Percentiles rank a stretch among this genome's conserved stretches.
Evolutionary conservation across 2,329 filamentous ascomycete species (phyloP).

Genomic region (Trichoderma sp.): DNA sequence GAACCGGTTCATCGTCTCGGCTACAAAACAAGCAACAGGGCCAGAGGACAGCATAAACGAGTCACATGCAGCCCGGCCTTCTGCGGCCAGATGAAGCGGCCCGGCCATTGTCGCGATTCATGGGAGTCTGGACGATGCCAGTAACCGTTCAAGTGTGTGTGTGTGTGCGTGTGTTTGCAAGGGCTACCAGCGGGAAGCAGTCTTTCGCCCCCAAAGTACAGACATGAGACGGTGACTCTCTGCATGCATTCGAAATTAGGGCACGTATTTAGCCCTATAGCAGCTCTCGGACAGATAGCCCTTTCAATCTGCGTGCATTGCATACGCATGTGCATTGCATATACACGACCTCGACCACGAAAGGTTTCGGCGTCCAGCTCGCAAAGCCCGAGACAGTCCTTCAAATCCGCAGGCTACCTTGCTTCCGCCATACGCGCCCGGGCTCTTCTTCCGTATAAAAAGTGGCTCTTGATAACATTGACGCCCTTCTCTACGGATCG

Average conservation of each 20-base stretch:
- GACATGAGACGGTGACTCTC: not conserved
- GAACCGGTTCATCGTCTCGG: not conserved
- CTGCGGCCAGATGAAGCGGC: constrained; percentile 9
- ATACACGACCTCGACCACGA: not conserved
- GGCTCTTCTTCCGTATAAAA: not conserved
- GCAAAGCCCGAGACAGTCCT: constrained; percentile 7
- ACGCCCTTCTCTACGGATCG: not conserved
- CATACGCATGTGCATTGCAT: not conserved
- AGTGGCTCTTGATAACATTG: not conserved
- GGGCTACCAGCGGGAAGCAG: not conserved
- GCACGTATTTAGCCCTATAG: not conserved
- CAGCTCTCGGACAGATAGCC: not conserved
- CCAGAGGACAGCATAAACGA: not conserved
- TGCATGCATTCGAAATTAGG: not conserved
- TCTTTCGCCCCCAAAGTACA: not conserved
- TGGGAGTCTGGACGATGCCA: not conserved
- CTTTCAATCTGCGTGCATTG: not conserved
- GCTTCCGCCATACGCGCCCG: not conserved
- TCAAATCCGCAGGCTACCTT: not conserved
- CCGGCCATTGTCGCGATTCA: not conserved
- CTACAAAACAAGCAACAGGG: not conserved
- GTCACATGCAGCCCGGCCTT: constrained; percentile 11
- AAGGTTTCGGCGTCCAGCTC: constrained; percentile 5
- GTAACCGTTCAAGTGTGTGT: not conserved
- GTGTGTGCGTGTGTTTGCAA: not conserved